These are phyloP conservation scores for Buddleja alternifolia DNA, from an alignment of 257 asterid species.

Conservation along the genomic window DNA sequence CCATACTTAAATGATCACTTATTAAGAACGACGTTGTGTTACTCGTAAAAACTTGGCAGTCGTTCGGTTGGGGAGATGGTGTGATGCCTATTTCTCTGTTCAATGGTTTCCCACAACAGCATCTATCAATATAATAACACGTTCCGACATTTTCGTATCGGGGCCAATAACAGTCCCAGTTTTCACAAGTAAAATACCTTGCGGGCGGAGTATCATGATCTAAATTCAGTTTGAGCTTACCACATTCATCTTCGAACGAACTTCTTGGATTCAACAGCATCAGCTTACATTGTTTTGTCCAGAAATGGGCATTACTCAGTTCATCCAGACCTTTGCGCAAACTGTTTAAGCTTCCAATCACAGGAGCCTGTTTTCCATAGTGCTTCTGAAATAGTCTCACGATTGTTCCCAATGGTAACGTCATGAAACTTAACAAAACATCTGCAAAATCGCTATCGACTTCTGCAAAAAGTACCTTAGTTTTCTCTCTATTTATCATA, in stretches of 20 bases:
- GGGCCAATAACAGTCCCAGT: background rate
- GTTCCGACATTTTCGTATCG: background rate
- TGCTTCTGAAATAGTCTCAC: slow-evolving; percentile 24
- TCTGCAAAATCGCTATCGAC: too few relatives aligned
- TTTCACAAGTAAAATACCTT: background rate
- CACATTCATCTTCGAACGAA: background rate
- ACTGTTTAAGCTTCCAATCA: slow-evolving; percentile 26
- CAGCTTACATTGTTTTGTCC: background rate
- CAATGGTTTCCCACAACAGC: slow-evolving; percentile 26
- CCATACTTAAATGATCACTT: slow-evolving; percentile 14
- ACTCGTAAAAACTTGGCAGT: background rate
- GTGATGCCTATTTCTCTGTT: too few relatives aligned
- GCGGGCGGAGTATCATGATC: background rate
- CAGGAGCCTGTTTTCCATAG: slow-evolving; percentile 1
- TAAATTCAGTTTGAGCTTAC: slow-evolving; percentile 18
- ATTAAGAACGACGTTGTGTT: background rate
- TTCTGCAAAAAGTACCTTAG: too few relatives aligned
- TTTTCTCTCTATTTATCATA: slow-evolving; percentile 21
- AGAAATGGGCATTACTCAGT: slow-evolving; percentile 15
- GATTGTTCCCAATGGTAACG: slow-evolving; percentile 36
- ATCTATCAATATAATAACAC: background rate
- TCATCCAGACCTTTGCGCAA: slow-evolving; percentile 4
- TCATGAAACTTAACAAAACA: too few relatives aligned
- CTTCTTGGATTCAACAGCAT: slow-evolving; percentile 36
- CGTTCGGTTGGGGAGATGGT: too few relatives aligned